Percentiles rank a stretch among this genome's conserved stretches.
phyloP scores from a whole-genome alignment of 129 eudicot genomes.

The Flaveria brownii region DNA sequence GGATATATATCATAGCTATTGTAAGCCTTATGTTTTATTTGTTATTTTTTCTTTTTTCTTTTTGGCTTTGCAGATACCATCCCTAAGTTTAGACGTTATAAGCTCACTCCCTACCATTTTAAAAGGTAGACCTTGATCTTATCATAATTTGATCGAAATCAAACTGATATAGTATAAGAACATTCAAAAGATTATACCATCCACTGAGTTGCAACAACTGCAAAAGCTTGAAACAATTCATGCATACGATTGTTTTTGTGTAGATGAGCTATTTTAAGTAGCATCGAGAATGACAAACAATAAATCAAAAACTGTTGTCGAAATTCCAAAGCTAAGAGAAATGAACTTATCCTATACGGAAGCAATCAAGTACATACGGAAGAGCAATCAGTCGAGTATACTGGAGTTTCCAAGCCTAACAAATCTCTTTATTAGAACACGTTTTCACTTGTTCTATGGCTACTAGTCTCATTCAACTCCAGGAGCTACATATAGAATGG shows the following conservation, averaged over 20 bases:
- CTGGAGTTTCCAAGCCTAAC: background rate
- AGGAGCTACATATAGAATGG: background rate
- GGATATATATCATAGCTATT: too few species aligned
- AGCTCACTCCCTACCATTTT: too few species aligned
- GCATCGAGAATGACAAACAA: background rate
- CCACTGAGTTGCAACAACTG: background rate
- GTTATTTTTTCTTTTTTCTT: background rate
- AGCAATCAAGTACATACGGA: background rate
- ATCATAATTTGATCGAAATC: background rate
- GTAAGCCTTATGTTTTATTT: background rate
- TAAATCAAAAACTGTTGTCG: background rate
- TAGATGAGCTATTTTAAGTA: background rate
- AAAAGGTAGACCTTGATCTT: background rate
- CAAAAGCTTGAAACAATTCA: background rate
- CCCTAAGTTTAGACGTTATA: background rate
- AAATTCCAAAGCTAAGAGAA: slow-evolving; percentile 1
- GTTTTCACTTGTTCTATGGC: background rate
- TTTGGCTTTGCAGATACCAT: background rate
- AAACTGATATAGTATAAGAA: background rate
- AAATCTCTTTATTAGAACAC: background rate
- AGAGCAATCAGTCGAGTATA: background rate
- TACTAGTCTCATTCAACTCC: background rate
- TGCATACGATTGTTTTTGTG: fast-evolving
- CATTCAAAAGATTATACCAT: background rate
- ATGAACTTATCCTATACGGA: background rate